Conservation (phyloP, 164 flowering plant genomes). For the Kalanchoe fedtschenkoi region DNA sequence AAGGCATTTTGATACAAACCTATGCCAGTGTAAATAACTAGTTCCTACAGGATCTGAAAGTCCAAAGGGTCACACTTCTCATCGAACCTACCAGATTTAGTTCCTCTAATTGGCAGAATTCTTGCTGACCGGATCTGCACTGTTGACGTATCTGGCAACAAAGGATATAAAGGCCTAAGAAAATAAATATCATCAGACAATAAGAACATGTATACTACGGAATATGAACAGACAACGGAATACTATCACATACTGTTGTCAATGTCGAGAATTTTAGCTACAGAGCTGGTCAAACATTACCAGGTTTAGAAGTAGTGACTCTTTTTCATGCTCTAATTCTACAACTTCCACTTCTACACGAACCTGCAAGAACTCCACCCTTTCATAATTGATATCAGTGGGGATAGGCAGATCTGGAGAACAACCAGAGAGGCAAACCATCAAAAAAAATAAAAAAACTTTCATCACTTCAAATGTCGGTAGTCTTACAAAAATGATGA, state of each 20-base stretch:
- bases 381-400: not conserved
- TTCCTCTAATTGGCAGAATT: slow-evolving; percentile 9
- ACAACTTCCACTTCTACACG: slow-evolving; percentile 9
- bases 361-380: slow-evolving; percentile 9
- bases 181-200: not conserved
- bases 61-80: not conserved
- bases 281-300: slow-evolving; percentile 8
- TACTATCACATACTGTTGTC: not conserved
- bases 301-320: slow-evolving; percentile 15
- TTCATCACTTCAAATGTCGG: not conserved
- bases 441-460: not conserved
- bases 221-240: too few species aligned
- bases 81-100: not conserved
- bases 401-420: not conserved
- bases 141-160: slow-evolving; percentile 82
- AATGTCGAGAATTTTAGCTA: not conserved
- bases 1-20: not conserved
- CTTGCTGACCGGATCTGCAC: slow-evolving; percentile 76
- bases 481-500: not conserved
- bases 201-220: not conserved
- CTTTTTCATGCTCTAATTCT: slow-evolving; percentile 16
- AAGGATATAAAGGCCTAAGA: slow-evolving; percentile 41
- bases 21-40: not conserved
- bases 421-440: not conserved
- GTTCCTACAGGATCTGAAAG: too few species aligned